Base-by-base conservation (phyloP, 495 filamentous ascomycete species). In the Sphaerosporella brunnea region DNA sequence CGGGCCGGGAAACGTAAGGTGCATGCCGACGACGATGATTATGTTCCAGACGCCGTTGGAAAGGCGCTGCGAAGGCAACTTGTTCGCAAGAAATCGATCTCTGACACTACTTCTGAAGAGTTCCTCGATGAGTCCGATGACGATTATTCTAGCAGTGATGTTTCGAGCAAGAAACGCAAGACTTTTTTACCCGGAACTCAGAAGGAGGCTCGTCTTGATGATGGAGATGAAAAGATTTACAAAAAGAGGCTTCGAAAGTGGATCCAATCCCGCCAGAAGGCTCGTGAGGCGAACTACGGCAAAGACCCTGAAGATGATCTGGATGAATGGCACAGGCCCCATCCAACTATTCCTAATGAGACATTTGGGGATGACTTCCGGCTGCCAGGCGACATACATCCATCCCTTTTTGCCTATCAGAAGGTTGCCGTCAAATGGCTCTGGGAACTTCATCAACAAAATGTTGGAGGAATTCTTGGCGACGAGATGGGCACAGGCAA, bases 401-500 rank as follows among this genome's bases (percentile, higher is more conserved):
- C 84, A 1, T 80, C 79, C 4, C 69, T 97, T 0, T 97, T 95
- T 56, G 80, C 88, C 55, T 97, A 96, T 53, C 90, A 97, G 53
- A 92, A 88, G 58, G 92, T 84, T 1, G 83, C 87, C 11, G 85
- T 96, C 2, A 81, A 92, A 58, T 97, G 90, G 90, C 70, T 97
- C n/a, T 85, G 84, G 65, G 86, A 97, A 63, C 66, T 97, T 13
- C 86, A 93, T 60, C 69, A 75, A 35, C 82, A 93, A 60, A 71
- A 80, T 51, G 84, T 93, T 23, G 90, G 90, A 19, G 90, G 90
- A 11, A 97, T 97, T 47, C 72, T 97, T 40, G 90, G 86, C 4
- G 90, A 97, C 54, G 90, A 97, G 67, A 97, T 97, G 90, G 90
- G 90, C 0, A 69, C 96, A 11, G 90, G 90, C 9, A 97, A 97